Evolutionary conservation across 495 filamentous ascomycete genomes (phyloP), one percentile per base, ranked within the genome.

Genomic region (Trichocladium uniseriatum): DNA sequence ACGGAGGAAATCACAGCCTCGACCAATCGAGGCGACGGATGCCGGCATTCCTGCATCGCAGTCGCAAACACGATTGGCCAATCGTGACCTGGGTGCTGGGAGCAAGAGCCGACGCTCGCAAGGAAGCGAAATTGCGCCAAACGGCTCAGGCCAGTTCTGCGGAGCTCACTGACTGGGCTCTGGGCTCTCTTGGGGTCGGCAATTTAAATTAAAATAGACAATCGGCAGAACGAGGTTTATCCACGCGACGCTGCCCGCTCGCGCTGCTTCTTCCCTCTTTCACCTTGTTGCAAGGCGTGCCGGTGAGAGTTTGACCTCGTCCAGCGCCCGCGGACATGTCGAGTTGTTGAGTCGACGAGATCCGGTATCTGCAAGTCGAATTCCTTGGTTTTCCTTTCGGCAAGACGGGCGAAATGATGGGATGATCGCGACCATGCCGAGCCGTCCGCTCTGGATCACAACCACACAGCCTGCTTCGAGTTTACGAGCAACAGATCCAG

Each of bases 401-500:
- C 43, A 34, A 14, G 36, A 40, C 28, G 15, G 38, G 18, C 52
- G 49, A 38, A 37, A 53, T 55, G 54, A 55, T 59, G 54, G 46
- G 54, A 52, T 58, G 53, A 58, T 38, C 32, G 54, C 46, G 44
- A 56, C 51, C 27, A 62, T 59, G 59, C 52, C 50, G 52, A 62
- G 51, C 59, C 54, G 49, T 55, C 50, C 55, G 58, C 54, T 50
- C 56, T 42, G 48, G 49, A 53, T 32, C 38, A 43, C 39, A 39
- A 45, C n/a, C 21, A 36, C 56, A 45, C 43, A 52, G 35, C 42
- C 53, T 32, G 36, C 56, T 38, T 45, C 49, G 43, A 53, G 39
- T 48, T 56, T 56, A 58, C 60, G 55, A 58, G 56, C 49, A 34
- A 35, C 31, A 48, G 41, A 38, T 45, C 51, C 48, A 49, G 44